Evolutionary conservation across 2,329 filamentous ascomycete genomes (phyloP).

Genomic region (Periconia digitata): DNA sequence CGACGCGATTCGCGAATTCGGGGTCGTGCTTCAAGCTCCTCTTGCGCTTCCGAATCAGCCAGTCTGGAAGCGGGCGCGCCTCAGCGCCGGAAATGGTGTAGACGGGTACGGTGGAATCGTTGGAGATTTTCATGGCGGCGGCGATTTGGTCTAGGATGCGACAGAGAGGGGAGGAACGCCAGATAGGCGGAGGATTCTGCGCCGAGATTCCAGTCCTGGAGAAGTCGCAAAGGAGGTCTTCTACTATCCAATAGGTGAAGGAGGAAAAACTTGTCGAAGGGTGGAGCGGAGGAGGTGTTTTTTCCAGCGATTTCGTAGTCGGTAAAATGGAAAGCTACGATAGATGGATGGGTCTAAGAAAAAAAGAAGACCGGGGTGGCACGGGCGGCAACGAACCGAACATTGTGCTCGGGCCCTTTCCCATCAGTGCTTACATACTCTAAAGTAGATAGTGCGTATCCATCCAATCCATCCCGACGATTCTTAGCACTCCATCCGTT

Average conservation of each 20-base stretch:
- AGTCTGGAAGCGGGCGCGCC: conserved; percentile 86
- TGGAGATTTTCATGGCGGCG: conserved; percentile 73
- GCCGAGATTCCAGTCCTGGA: background rate
- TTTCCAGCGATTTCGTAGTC: no score
- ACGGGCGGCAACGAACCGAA: no score
- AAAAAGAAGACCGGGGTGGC: no score
- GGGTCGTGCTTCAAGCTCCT: conserved; percentile 83
- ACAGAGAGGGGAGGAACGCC: background rate
- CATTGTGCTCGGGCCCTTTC: no score
- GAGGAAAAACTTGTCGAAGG: no score
- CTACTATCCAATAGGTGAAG: no score
- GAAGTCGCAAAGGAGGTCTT: background rate
- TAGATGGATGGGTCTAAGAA: no score
- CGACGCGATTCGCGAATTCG: conserved; percentile 90
- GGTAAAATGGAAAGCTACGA: no score
- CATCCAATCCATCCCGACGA: no score
- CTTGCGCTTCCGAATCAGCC: conserved; percentile 87
- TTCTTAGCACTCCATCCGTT: background rate
- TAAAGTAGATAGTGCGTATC: no score
- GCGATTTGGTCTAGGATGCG: background rate
- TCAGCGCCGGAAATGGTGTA: conserved; percentile 95
- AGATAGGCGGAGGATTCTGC: background rate
- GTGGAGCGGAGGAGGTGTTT: no score
- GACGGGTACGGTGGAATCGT: conserved; percentile 80
- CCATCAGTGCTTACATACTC: no score